Base-by-base conservation (phyloP, 1,284 basidiomycete species). In the Waitea zeae region DNA sequence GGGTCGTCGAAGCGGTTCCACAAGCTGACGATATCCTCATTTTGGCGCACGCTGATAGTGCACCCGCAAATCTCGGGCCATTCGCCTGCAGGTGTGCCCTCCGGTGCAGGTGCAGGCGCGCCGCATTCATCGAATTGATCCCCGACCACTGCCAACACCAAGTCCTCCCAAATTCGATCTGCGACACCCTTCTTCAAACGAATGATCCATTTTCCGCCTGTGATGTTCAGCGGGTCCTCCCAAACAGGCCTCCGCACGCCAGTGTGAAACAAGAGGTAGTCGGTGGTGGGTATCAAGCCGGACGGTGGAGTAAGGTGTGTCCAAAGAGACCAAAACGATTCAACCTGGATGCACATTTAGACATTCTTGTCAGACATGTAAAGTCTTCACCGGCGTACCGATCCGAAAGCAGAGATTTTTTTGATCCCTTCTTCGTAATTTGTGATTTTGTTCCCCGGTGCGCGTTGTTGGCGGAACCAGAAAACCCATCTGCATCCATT, bases 131-230 rank as follows among this genome's bases (percentile, higher is more conserved):
- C n/a, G 43, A 84, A 86, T 51, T 80, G 73, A 49, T 84, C 82
- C 2, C 82, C 82, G 38, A 83, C 66, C 36, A 84, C 62, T 14
- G 77, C 79, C 41, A 82, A 59, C 19, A 84, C 68, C 31, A 86
- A 64, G 46, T 80, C 78, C 53, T 86, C 82, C 82, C 82, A 87
- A 35, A 87, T 53, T 15, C 79, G 68, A 52, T 87, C 82, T 5
- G 79, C 70, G 31, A 84, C 62, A 28, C 83, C 82, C 49, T 87
- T 87, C 49, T 71, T 71, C 33, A 90, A 64, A 41, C 87, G 78
- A 41, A 90, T 71, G 41, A 84, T 84, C 84, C 86, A 90, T 56
- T 89, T 89, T n/a, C 86, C 86, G 18, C 86, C 86, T n/a, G 68
- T 52, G 34, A 78, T 57, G 52, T 90, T 90, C 37, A 86, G 60